These are phyloP conservation scores for Penicillium janthinellum DNA, from an alignment of 2,329 filamentous ascomycete genomes.

Conservation along the genomic window DNA sequence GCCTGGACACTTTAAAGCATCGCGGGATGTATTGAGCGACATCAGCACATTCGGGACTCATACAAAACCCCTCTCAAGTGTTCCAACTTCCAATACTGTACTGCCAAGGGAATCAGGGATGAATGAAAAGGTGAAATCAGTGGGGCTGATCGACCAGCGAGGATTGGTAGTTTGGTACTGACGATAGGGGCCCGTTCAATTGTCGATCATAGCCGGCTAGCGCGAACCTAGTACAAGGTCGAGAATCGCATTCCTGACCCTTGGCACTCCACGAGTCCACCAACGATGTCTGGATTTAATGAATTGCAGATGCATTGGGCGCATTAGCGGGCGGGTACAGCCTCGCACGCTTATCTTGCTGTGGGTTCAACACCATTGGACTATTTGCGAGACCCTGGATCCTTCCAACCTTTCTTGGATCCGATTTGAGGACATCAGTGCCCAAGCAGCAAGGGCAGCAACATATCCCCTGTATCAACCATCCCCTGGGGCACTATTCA, in stretches of 20 bases:
- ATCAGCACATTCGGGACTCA: neutral
- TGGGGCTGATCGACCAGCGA: constrained; percentile 22
- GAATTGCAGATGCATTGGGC: constrained; percentile 14
- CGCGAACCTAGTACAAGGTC: constrained; percentile 17
- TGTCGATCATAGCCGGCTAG: constrained; percentile 26
- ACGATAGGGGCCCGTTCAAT: constrained; percentile 16
- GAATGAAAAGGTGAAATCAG: neutral
- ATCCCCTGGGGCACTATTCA: neutral
- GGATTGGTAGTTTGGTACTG: constrained; percentile 20
- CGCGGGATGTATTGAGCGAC: neutral
- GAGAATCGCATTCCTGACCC: constrained; percentile 18
- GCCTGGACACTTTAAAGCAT: neutral
- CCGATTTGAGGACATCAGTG: constrained; percentile 3
- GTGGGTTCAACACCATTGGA: constrained; percentile 2
- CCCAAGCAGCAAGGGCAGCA: constrained; percentile 3
- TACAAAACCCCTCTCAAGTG: neutral
- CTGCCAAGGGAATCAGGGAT: neutral
- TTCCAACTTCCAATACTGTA: neutral
- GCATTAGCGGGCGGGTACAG: constrained; percentile 7
- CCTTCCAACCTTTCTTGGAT: neutral
- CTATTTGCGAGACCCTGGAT: neutral
- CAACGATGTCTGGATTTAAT: constrained; percentile 13
- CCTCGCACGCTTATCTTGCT: constrained; percentile 6
- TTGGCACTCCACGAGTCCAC: constrained; percentile 15
- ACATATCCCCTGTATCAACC: neutral